Evolutionary conservation across 768 basidiomycete species (phyloP), one percentile per base, ranked within the genome.

Genomic region (Hemileccinum rubropunctum): DNA sequence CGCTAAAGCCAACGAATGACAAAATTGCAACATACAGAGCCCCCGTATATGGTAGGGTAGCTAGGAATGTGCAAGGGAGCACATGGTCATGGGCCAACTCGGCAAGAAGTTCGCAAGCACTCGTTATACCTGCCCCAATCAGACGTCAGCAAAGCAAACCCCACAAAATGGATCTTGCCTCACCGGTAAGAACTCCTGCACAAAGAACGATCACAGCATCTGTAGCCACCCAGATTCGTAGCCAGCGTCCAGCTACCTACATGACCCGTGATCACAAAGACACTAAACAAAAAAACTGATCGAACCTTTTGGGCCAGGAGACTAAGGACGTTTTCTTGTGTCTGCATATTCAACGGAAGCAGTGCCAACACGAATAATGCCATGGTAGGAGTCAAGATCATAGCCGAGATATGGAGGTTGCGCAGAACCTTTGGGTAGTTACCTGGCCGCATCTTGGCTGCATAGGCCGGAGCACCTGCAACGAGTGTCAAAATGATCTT

Each of bases 151-250:
- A 40, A 40, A 52, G 20, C 20, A 20, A 9, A 49, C 26, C 49
- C 34, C 27, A 42, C 13, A 26, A n/a, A 21, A 4, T 33, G 7
- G 15, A 45, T 20, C 23, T 43, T 21, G 14, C 52, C 63, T 53
- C 57, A 75, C 87, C 86, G 35, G 85, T 83, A 8, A 89, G 71
- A 23, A 88, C 81, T 1, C 85, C 86, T 2, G 84, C 86, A 48
- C 81, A 84, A 3, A 90, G 73, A 13, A 88, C 87, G n/a, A 85
- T 62, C 39, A 83, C 73, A 3, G 86, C 84, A 56, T 91, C 87
- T 0, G 80, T 73, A 1, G 81, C 84, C 11, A 87, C 71, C 73
- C 79, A 80, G 12, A 73, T 73, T 14, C 84, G 70, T 20, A 90
- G 59, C 84, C 84, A 88, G 13, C 61, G 67, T 1, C 84, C 83